Conservation (phyloP, 345 rosid genomes). For the Eucalyptus cloeziana region DNA sequence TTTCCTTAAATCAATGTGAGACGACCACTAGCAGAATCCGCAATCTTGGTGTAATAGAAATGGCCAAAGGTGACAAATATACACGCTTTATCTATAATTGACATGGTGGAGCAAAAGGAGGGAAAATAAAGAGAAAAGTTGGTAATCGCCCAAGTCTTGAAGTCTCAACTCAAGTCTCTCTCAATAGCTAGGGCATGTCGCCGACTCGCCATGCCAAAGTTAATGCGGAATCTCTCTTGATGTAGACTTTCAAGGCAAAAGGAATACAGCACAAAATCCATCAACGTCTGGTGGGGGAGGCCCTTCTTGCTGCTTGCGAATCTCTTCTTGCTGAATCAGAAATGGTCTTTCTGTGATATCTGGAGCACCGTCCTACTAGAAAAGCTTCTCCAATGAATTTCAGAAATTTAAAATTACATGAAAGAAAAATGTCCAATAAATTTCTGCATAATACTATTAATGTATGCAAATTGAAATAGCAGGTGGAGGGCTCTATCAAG, state of each 20-base stretch:
- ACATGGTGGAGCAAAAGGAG: background rate
- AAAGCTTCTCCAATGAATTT: background rate
- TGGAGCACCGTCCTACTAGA: background rate
- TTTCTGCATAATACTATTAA: background rate
- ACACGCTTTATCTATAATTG: background rate
- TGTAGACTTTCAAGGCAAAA: background rate
- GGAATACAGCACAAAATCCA: background rate
- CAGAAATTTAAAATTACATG: background rate
- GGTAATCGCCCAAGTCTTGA: background rate
- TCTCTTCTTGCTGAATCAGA: background rate
- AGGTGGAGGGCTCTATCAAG: background rate
- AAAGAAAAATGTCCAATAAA: background rate
- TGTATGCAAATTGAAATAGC: background rate
- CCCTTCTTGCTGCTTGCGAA: background rate
- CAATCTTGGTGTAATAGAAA: background rate
- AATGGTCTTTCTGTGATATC: background rate
- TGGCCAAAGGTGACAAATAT: background rate
- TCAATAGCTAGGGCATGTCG: background rate
- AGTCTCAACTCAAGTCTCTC: background rate
- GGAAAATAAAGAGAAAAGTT: background rate
- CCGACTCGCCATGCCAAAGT: background rate
- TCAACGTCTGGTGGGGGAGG: background rate
- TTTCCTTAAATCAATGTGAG: background rate
- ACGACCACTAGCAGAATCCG: background rate
- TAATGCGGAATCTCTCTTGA: background rate